Conservation (phyloP, 106 monocot genomes). For the Allium sativum region DNA sequence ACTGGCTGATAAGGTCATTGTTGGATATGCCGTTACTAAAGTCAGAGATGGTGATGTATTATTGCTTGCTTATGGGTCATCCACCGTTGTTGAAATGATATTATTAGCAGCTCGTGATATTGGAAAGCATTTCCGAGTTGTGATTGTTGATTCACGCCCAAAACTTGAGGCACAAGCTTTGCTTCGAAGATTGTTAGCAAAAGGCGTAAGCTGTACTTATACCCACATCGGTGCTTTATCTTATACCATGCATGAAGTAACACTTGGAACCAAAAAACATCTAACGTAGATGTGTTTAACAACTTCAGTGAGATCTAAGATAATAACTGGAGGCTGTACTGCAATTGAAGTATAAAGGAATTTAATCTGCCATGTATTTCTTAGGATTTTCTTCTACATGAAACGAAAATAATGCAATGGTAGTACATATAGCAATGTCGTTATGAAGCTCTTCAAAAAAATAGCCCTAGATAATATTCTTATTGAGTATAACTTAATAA, state of each 20-base stretch:
- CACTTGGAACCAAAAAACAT: too few relatives aligned
- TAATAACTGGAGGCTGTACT: too few relatives aligned
- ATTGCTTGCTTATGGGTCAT: constrained; percentile 77
- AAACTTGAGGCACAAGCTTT: constrained; percentile 81
- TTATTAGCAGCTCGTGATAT: constrained; percentile 55
- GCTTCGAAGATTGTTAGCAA: constrained; percentile 58
- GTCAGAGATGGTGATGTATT: constrained; percentile 87
- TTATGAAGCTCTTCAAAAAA: too few relatives aligned
- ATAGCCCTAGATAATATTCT: too few relatives aligned
- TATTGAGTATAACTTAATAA: too few relatives aligned
- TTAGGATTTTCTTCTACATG: too few relatives aligned
- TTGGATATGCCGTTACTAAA: constrained; percentile 80
- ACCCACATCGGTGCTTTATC: constrained; percentile 97
- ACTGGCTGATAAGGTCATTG: constrained; percentile 79
- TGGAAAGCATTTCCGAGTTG: constrained; percentile 73
- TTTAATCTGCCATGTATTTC: too few relatives aligned
- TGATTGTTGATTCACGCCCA: constrained; percentile 88
- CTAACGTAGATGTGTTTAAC: too few relatives aligned
- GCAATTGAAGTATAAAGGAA: too few relatives aligned
- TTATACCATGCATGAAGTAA: constrained; percentile 97
- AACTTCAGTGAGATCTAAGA: too few relatives aligned
- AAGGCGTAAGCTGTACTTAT: constrained; percentile 81
- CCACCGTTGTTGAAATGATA: constrained; percentile 91
- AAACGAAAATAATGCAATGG: too few relatives aligned
- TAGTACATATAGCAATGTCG: too few relatives aligned